Conservation (phyloP, 352 stramenopile genomes). For the Pythium graminicola region DNA sequence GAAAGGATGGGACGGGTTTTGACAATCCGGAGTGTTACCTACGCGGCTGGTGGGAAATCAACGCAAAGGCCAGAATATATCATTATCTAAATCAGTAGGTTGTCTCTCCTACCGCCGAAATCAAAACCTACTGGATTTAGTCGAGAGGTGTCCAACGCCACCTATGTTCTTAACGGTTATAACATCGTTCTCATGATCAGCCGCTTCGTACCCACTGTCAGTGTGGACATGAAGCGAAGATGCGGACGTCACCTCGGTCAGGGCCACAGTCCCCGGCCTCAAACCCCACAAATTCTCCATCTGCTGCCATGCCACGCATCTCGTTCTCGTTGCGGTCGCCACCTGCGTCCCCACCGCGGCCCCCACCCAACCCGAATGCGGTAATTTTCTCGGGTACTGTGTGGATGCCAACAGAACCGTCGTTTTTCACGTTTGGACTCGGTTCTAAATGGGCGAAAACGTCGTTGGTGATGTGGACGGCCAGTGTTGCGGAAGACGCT, state of each 20-base stretch:
- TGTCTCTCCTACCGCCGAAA: too few relatives aligned
- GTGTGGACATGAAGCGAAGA: neutral
- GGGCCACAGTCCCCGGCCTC: neutral
- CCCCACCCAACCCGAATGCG: neutral
- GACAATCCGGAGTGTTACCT: too few relatives aligned
- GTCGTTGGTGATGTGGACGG: neutral
- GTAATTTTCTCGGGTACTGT: constrained; percentile 11
- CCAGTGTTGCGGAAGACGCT: constrained; percentile 6
- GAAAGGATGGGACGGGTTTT: too few relatives aligned
- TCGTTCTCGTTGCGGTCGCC: constrained; percentile 8
- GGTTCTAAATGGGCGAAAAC: constrained; percentile 11
- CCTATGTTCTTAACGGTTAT: neutral
- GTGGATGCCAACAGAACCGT: constrained; percentile 6
- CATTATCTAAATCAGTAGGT: too few relatives aligned
- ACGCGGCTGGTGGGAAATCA: too few relatives aligned
- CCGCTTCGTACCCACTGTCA: neutral
- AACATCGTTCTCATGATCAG: constrained; percentile 7
- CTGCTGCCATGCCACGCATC: constrained; percentile 10
- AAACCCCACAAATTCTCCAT: neutral
- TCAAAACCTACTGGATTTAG: too few relatives aligned
- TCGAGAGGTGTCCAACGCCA: constrained; percentile 7
- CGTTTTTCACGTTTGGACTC: constrained; percentile 15
- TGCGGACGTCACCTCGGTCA: neutral
- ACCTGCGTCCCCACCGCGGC: neutral
- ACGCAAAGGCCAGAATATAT: too few relatives aligned